Conservation (phyloP, 1,139 yeast genomes). For the Sugiyamaella pinicola region DNA sequence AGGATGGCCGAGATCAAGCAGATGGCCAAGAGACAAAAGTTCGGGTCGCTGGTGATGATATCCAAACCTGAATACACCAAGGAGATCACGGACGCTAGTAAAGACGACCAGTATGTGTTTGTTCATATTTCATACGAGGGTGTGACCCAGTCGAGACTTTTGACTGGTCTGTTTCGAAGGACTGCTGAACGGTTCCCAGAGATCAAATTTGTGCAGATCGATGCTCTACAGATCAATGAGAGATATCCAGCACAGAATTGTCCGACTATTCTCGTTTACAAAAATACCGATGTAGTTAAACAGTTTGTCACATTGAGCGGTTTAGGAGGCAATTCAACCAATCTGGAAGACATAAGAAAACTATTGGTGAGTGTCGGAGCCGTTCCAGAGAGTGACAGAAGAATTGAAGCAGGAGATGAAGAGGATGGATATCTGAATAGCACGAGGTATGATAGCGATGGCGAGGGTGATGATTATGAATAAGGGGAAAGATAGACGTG, state of each 20-base stretch:
- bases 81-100: conserved; percentile 83
- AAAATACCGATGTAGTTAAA: conserved; percentile 70
- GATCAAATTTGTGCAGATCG: conserved; percentile 86
- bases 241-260: conserved; percentile 86
- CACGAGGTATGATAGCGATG: conserved; percentile 5
- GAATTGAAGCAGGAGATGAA: conserved; percentile 62
- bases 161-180: conserved; percentile 56
- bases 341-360: conserved; percentile 65
- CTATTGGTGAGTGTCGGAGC: conserved; percentile 68
- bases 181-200: conserved; percentile 51
- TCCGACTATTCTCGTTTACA: conserved; percentile 85
- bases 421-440: conserved; percentile 20
- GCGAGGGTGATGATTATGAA: conserved; percentile 8
- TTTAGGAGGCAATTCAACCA: conserved; percentile 82
- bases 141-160: conserved; percentile 70
- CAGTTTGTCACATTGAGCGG: conserved; percentile 79
- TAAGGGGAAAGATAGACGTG: background rate
- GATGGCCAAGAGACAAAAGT: conserved; percentile 62
- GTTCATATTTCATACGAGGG: conserved; percentile 76
- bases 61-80: conserved; percentile 83
- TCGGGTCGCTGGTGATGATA: conserved; percentile 75
- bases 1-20: conserved; percentile 72
- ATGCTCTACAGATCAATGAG: conserved; percentile 86
- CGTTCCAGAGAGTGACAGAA: conserved; percentile 62
- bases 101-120: conserved; percentile 55